Conservation (phyloP, 192 early-diverging fungal genomes). For the Linnemannia elongata region DNA sequence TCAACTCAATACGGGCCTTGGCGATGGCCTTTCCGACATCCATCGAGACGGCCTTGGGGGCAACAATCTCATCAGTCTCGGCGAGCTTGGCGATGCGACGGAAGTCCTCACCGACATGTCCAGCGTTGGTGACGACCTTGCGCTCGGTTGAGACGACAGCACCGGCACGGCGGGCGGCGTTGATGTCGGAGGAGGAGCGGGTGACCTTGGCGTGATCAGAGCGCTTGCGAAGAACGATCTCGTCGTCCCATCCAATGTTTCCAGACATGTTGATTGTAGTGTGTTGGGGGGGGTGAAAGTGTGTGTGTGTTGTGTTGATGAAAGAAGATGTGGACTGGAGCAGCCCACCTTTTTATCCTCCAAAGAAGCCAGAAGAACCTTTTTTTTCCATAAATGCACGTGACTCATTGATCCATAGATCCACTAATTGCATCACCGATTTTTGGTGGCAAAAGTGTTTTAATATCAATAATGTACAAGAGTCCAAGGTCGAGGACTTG, state of each 20-base stretch:
- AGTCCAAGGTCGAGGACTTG: not conserved
- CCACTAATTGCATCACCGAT: not conserved
- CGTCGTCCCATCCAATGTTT: conserved; percentile 77
- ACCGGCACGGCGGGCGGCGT: conserved; percentile 81
- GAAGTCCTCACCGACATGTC: conserved; percentile 75
- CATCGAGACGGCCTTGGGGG: conserved; percentile 75
- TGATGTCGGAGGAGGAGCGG: conserved; percentile 74
- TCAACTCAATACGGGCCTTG: conserved; percentile 82
- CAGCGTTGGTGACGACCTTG: conserved; percentile 75
- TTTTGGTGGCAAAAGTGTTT: not conserved
- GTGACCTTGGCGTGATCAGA: conserved; percentile 70
- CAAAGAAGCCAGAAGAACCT: not conserved
- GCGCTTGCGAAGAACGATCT: conserved; percentile 87
- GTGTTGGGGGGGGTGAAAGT: conserved; percentile 18
- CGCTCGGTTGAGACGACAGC: conserved; percentile 80
- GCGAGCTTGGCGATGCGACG: conserved; percentile 89
- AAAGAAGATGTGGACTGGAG: not conserved
- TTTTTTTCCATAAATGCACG: not conserved
- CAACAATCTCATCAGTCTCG: conserved; percentile 86
- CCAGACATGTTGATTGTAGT: conserved; percentile 43
- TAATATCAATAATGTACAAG: not conserved
- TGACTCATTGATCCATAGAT: not conserved
- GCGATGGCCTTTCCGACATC: conserved; percentile 87
- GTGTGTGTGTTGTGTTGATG: not conserved
- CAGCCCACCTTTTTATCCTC: not conserved